Evolutionary conservation across 768 basidiomycete genomes (phyloP).

Genomic region (Suillus fuscotomentosus): DNA sequence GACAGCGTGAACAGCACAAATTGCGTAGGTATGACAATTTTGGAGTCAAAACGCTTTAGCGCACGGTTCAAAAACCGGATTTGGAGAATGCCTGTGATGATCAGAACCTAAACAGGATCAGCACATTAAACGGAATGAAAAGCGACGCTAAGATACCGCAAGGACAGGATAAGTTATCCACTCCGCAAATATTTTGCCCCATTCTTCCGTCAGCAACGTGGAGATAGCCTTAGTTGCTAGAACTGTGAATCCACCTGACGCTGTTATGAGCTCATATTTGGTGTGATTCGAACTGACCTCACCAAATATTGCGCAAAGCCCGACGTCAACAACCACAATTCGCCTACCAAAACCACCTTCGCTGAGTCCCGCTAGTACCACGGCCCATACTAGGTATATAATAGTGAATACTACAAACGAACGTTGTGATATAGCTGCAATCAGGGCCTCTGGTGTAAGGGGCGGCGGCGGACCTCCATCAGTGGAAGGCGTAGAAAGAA

Average conservation of each 20-base stretch:
- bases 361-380: slow-evolving; percentile 65
- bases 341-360: slow-evolving; percentile 58
- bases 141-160: slow-evolving; percentile 41
- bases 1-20: slow-evolving; percentile 94
- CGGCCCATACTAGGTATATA: slow-evolving; percentile 55
- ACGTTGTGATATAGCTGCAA: slow-evolving; percentile 65
- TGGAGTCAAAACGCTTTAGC: slow-evolving; percentile 90
- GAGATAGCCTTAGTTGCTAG: slow-evolving; percentile 92
- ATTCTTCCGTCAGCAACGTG: slow-evolving; percentile 76
- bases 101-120: slow-evolving; percentile 50
- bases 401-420: slow-evolving; percentile 76
- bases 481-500: slow-evolving; percentile 72
- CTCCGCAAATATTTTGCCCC: slow-evolving; percentile 71
- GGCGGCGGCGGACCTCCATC: slow-evolving; percentile 47
- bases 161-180: slow-evolving; percentile 86
- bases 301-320: slow-evolving; percentile 86
- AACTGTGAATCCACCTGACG: slow-evolving; percentile 87
- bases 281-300: slow-evolving; percentile 12
- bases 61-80: slow-evolving; percentile 84
- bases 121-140: slow-evolving; percentile 3
- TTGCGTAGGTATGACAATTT: slow-evolving; percentile 93
- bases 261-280: slow-evolving; percentile 3
- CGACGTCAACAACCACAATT: slow-evolving; percentile 83
- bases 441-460: slow-evolving; percentile 66
- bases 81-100: slow-evolving; percentile 77